Conservation (phyloP, 495 filamentous ascomycete genomes). For the Aspergillus mulundensis region DNA sequence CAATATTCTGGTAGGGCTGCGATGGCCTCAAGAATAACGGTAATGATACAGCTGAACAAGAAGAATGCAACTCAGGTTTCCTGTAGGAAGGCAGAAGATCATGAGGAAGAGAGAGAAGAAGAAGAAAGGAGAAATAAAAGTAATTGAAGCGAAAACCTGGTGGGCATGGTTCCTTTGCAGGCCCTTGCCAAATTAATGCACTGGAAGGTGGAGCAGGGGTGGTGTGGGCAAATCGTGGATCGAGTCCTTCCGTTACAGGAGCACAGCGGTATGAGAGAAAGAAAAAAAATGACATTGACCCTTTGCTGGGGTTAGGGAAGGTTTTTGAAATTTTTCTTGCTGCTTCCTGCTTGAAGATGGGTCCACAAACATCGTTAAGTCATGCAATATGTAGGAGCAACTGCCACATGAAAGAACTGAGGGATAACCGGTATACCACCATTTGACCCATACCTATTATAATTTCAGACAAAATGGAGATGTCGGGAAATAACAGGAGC, state of each 20-base stretch:
- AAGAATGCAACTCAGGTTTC: background rate
- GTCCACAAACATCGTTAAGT: conserved; percentile 6
- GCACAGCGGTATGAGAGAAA: conserved; percentile 8
- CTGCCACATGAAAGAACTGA: background rate
- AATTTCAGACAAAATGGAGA: background rate
- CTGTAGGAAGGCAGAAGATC: background rate
- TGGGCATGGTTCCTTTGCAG: conserved; percentile 16
- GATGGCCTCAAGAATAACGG: background rate
- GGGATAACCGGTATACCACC: background rate
- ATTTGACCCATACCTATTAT: conserved; percentile 2
- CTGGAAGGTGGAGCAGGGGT: conserved; percentile 19
- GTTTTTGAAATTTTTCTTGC: conserved; percentile 1
- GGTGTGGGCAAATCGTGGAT: conserved; percentile 20
- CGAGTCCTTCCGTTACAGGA: conserved; percentile 18
- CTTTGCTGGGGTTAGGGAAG: conserved; percentile 14
- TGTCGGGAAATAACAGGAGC: conserved; percentile 6
- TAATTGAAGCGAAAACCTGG: conserved; percentile 11
- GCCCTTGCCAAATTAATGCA: conserved; percentile 22
- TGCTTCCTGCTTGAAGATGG: conserved; percentile 5
- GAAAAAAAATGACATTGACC: conserved; percentile 3
- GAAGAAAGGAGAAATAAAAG: background rate
- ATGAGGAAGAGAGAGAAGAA: conserved; percentile 2
- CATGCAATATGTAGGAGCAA: conserved; percentile 8
- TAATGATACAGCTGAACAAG: background rate
- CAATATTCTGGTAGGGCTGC: background rate